These are phyloP conservation scores for Trematosphaeria pertusa DNA, from an alignment of 2,329 filamentous ascomycete species.

Conservation along the genomic window DNA sequence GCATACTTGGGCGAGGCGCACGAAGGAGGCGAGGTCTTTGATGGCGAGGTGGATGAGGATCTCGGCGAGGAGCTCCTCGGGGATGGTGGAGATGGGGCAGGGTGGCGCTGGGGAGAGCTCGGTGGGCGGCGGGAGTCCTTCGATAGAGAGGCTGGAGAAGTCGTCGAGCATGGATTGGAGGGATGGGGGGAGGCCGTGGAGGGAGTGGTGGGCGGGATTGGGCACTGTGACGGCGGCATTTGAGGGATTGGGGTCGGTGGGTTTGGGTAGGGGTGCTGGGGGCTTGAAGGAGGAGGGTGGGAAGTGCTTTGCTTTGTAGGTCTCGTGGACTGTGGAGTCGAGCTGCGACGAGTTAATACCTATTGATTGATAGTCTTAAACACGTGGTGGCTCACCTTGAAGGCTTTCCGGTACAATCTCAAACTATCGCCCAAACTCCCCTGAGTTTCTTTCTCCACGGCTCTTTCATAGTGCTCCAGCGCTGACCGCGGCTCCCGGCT, in stretches of 20 bases:
- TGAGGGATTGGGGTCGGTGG: constrained; percentile 56
- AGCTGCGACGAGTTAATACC: constrained; percentile 61
- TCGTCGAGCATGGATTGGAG: constrained; percentile 75
- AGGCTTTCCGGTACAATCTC: constrained; percentile 86
- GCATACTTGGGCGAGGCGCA: constrained; percentile 79
- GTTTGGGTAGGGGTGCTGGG: constrained; percentile 45
- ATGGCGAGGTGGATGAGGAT: constrained; percentile 77
- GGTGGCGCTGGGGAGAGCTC: constrained; percentile 75
- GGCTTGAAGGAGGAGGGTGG: constrained; percentile 63
- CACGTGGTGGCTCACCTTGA: constrained; percentile 66
- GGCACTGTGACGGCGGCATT: constrained; percentile 61
- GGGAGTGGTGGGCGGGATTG: constrained; percentile 63
- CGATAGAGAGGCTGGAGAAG: constrained; percentile 75
- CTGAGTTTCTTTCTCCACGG: constrained; percentile 84
- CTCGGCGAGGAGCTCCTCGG: constrained; percentile 83
- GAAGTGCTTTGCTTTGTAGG: constrained; percentile 92
- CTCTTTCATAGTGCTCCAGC: constrained; percentile 89
- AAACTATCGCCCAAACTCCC: constrained; percentile 90
- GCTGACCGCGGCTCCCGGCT: constrained; percentile 71
- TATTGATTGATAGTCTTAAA: background rate
- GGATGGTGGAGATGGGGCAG: constrained; percentile 80
- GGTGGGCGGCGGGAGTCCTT: constrained; percentile 69
- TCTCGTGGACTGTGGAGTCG: constrained; percentile 81
- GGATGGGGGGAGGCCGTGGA: constrained; percentile 62
- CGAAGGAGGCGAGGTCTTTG: constrained; percentile 77